These are phyloP conservation scores for Colletotrichum lindemuthianum DNA, from an alignment of 2,329 filamentous ascomycete species.

Conservation along the genomic window DNA sequence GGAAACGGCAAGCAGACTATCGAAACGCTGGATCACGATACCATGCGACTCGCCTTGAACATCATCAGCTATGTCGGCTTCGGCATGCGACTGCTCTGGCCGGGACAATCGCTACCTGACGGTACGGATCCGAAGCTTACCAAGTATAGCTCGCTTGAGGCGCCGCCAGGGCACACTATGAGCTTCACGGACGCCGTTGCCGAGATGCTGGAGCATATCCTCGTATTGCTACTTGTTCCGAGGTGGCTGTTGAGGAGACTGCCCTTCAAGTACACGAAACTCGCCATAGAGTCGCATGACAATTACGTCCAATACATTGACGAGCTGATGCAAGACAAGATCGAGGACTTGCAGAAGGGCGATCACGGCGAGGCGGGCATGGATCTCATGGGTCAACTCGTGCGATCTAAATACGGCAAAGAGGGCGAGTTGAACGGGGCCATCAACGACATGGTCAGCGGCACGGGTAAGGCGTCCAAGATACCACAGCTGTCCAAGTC, in stretches of 20 bases:
- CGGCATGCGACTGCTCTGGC: constrained; percentile 69
- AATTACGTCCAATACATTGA: constrained; percentile 78
- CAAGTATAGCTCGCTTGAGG: constrained; percentile 59
- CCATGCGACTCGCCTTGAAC: constrained; percentile 69
- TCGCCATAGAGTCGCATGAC: constrained; percentile 62
- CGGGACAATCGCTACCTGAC: constrained; percentile 64
- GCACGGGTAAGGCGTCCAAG: constrained; percentile 38
- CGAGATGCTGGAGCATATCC: constrained; percentile 69
- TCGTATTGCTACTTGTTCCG: constrained; percentile 70
- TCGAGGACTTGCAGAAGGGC: constrained; percentile 50
- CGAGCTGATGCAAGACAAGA: constrained; percentile 73
- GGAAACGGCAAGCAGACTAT: constrained; percentile 55
- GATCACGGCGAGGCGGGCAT: constrained; percentile 55
- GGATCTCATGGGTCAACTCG: constrained; percentile 64
- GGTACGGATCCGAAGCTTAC: constrained; percentile 55
- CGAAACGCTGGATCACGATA: constrained; percentile 67
- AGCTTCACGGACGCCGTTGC: constrained; percentile 73
- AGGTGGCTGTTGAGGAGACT: constrained; percentile 60
- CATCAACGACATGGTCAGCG: constrained; percentile 22
- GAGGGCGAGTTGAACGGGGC: constrained; percentile 31
- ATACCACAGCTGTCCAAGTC: constrained; percentile 61
- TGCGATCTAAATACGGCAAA: constrained; percentile 53
- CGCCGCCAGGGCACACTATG: constrained; percentile 66
- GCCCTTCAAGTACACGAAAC: constrained; percentile 62
- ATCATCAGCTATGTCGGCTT: constrained; percentile 77